Evolutionary conservation across 768 basidiomycete genomes (phyloP).

Genomic region (Crassisporium funariophilum): DNA sequence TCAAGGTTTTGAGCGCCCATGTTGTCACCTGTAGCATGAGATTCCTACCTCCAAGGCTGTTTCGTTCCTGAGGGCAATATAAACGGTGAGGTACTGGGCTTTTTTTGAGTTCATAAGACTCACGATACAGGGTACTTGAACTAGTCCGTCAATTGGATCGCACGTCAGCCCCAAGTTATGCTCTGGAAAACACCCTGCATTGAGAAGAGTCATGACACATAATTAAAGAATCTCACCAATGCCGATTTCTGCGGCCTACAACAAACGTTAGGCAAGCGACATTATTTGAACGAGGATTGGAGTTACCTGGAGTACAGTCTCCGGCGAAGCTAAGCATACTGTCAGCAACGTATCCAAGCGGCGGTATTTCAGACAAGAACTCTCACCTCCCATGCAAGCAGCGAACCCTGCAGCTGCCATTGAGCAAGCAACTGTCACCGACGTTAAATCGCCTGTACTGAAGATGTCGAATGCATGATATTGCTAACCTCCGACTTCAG

Average conservation of each 20-base stretch:
- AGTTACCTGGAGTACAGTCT: constrained; percentile 70
- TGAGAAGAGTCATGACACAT: constrained; percentile 4
- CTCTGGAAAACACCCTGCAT: constrained; percentile 43
- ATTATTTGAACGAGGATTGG: constrained; percentile 13
- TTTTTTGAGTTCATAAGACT: constrained; percentile 27
- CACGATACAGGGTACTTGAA: constrained; percentile 96
- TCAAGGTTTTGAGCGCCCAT: constrained; percentile 3
- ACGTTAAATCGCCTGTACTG: background rate
- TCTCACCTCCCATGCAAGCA: constrained; percentile 87
- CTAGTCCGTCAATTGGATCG: constrained; percentile 91
- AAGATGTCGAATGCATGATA: background rate
- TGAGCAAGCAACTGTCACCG: constrained; percentile 76
- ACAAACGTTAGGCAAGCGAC: constrained; percentile 2
- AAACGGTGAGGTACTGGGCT: background rate
- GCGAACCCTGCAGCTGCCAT: constrained; percentile 96
- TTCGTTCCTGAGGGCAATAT: constrained; percentile 61
- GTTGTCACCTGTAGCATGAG: background rate
- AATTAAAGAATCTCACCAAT: constrained; percentile 57
- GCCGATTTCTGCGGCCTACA: constrained; percentile 84
- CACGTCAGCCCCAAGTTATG: constrained; percentile 90
- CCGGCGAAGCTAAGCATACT: constrained; percentile 61
- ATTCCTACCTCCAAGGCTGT: constrained; percentile 75
- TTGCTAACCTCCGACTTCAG: constrained; percentile 83
- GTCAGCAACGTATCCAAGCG: background rate
- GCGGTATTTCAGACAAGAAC: constrained; percentile 6